Base-by-base conservation (phyloP, 2,329 filamentous ascomycete genomes). In the Ceratocystis colombiana region DNA sequence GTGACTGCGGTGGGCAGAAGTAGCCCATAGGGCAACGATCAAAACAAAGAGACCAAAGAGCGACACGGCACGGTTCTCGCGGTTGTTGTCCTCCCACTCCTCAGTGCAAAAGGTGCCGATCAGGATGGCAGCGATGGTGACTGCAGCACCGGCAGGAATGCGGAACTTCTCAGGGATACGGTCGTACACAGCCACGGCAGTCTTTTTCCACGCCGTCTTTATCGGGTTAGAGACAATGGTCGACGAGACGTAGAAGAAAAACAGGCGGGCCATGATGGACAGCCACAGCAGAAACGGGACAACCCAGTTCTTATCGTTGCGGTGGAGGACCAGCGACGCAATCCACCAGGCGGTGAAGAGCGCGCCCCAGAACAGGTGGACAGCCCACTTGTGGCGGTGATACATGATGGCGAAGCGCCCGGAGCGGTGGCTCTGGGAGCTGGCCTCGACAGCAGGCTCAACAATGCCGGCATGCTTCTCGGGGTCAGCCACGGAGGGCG, bases 211-310 rank as follows among this genome's bases (percentile, higher is more conserved):
- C 28, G 84, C 73, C 69, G 79, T 84, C 71, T 83, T 82, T 75
- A 89, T 83, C 1, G 88, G 87, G 68, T 77, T 81, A 68, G 84
- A 85, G 70, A 91, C 75, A 70, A 88, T 78, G 50, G 82, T 81
- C 70, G 86, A 83, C 0, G 89, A 86, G 2, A 93, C 77, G 73
- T 90, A 85, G 76, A 89, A 84, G 73, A 87, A 88, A 73, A 95
- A 70, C 62, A 96, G 74, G 44, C 91, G 87, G 63, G 94, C 78
- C 10, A 83, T 84, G 71, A 95, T 85, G 70, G 79, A 81, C 59
- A 96, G 82, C 79, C 87, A 96, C 61, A 96, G 73, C 63, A 96
- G 79, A 76, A 95, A 94, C 0, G 91, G 90, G 62, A 92, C 83
- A 66, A 95, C 76, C 90, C 90, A 96, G 72, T 89, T 90, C 75